A percentile compares a stretch with the other conserved stretches of the same genome.
phyloP scores from a whole-genome alignment of 2,329 filamentous ascomycete species.

The Nakataea oryzae region DNA sequence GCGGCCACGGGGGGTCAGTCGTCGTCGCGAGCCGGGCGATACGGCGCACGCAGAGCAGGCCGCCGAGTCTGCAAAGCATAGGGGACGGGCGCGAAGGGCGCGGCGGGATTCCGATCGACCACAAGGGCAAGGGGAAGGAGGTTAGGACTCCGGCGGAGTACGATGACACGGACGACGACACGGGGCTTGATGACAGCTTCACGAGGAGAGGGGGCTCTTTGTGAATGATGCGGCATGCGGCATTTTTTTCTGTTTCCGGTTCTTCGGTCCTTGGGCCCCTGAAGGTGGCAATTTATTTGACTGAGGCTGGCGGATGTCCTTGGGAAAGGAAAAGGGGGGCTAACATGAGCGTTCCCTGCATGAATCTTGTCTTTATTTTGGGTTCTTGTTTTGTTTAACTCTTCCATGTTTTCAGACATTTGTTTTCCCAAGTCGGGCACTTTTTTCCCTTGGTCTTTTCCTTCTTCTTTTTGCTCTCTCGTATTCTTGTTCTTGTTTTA shows the following conservation, averaged over 20 bases:
- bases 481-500: neutral
- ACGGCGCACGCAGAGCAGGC: conserved; percentile 6
- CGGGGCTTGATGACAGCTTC: conserved; percentile 15
- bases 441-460: neutral
- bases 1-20: conserved; percentile 12
- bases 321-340: neutral
- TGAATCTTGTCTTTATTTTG: neutral
- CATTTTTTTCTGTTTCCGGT: neutral
- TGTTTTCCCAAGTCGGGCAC: neutral
- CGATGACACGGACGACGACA: conserved; percentile 18
- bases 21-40: neutral
- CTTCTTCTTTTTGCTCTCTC: neutral
- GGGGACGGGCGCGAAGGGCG: conserved; percentile 14
- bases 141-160: conserved; percentile 19
- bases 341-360: neutral
- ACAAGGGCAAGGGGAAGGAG: conserved; percentile 40
- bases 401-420: neutral
- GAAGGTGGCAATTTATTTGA: neutral
- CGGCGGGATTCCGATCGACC: conserved; percentile 9
- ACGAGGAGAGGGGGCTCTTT: conserved; percentile 30
- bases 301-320: neutral
- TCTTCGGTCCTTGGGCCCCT: too few relatives aligned
- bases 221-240: conserved; percentile 16
- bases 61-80: conserved; percentile 28
- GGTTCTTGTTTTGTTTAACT: neutral